Percentiles rank a stretch among this genome's conserved stretches.
These are phyloP conservation scores for Tricholoma bakamatsutake DNA, from an alignment of 768 basidiomycete species.

Conservation along the genomic window DNA sequence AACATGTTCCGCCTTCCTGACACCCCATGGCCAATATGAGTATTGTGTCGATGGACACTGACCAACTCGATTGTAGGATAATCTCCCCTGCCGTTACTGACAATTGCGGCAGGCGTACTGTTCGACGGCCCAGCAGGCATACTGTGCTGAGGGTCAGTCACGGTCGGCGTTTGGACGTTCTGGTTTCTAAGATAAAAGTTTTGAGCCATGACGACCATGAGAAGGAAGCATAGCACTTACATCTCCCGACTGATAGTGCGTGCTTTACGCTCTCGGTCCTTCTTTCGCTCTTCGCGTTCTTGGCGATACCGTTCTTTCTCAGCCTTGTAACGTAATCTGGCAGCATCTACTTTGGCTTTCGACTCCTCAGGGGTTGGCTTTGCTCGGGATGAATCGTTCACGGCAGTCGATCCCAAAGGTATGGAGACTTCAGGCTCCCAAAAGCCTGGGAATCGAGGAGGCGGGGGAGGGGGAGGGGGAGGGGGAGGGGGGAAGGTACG, in stretches of 20 bases:
- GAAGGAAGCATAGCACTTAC: slow-evolving; percentile 5
- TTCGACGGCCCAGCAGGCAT: slow-evolving; percentile 14
- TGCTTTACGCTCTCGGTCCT: slow-evolving; percentile 25
- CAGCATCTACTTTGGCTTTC: slow-evolving; percentile 50
- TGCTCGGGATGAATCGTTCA: slow-evolving; percentile 5
- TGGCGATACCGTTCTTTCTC: slow-evolving; percentile 66
- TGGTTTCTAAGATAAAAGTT: not conserved
- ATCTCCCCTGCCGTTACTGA: slow-evolving; percentile 55
- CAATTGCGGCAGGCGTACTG: slow-evolving; percentile 32
- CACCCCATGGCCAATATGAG: slow-evolving; percentile 31
- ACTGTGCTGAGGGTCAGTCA: not conserved
- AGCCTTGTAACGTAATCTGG: slow-evolving; percentile 60
- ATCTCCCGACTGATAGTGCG: slow-evolving; percentile 6
- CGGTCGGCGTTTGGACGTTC: not conserved
- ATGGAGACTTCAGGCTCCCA: slow-evolving; percentile 11
- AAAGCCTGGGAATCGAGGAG: slow-evolving; percentile 12
- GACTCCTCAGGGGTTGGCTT: slow-evolving; percentile 31
- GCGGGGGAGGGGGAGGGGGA: slow-evolving; percentile 10
- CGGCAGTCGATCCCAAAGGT: slow-evolving; percentile 15
- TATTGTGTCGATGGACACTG: slow-evolving; percentile 44
- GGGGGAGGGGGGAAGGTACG: slow-evolving; percentile 16
- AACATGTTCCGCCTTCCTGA: slow-evolving; percentile 18
- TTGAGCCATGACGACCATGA: not conserved
- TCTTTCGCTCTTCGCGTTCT: slow-evolving; percentile 46
- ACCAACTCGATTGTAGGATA: slow-evolving; percentile 63